A percentile compares a stretch with the other conserved stretches of the same genome.
Conservation (phyloP, 192 early-diverging fungal genomes). For the Podila clonocystis region DNA sequence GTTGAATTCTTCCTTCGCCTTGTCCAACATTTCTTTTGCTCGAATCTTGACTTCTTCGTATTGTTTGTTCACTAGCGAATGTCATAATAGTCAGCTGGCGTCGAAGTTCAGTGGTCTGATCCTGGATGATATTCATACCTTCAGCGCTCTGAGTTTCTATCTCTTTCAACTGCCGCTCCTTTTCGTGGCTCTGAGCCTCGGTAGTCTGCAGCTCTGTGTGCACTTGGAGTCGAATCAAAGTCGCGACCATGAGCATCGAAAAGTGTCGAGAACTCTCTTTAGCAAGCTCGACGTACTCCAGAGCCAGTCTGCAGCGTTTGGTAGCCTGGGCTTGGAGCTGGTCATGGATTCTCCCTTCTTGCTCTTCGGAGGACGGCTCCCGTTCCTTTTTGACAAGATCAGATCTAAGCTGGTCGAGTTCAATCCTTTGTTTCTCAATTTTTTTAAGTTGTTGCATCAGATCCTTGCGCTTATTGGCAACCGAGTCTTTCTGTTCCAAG, state of each 20-base stretch:
- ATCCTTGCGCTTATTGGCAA: constrained; percentile 3
- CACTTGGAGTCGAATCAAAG: constrained; percentile 43
- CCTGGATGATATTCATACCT: no score
- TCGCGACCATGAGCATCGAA: constrained; percentile 31
- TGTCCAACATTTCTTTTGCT: constrained; percentile 56
- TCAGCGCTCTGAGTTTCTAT: constrained; percentile 28
- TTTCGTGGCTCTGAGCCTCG: constrained; percentile 35
- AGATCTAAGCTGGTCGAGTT: constrained; percentile 14
- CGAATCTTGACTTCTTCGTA: constrained; percentile 58
- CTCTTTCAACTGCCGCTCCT: constrained; percentile 51
- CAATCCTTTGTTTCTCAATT: constrained; percentile 31
- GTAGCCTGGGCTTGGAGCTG: not conserved
- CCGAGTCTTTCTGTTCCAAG: constrained; percentile 44
- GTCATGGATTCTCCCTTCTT: constrained; percentile 20
- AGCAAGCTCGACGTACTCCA: constrained; percentile 17
- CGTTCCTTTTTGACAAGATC: constrained; percentile 19
- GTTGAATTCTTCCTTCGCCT: constrained; percentile 64
- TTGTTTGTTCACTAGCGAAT: constrained; percentile 25
- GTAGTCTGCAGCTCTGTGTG: constrained; percentile 30
- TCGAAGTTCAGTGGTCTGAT: no score
- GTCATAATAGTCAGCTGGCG: not conserved
- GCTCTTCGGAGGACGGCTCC: constrained; percentile 33
- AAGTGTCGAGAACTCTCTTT: constrained; percentile 36
- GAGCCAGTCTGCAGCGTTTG: constrained; percentile 22
- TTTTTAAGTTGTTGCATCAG: constrained; percentile 8